phyloP scores from a whole-genome alignment of 2,329 filamentous ascomycete genomes.

The Colletotrichum sp. region DNA sequence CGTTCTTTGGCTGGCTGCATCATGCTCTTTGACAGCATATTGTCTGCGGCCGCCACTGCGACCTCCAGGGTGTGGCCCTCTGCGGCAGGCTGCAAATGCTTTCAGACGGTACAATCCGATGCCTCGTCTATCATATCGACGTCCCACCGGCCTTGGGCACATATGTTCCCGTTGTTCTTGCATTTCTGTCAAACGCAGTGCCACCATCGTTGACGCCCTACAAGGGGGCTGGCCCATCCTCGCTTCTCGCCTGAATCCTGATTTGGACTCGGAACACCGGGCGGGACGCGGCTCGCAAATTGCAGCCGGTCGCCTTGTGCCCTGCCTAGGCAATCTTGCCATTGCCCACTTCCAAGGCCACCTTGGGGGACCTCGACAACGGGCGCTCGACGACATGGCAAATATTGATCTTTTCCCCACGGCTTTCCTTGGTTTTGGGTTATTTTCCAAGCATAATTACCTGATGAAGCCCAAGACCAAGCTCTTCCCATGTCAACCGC shows the following conservation, averaged over 20 bases:
- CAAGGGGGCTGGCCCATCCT: neutral
- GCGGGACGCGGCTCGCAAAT: slow-evolving; percentile 14
- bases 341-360: neutral
- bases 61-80: neutral
- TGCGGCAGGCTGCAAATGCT: neutral
- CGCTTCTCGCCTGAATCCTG: neutral
- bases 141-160: neutral
- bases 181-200: neutral
- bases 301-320: neutral
- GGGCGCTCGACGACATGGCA: neutral
- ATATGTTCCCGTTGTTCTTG: neutral
- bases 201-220: neutral
- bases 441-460: neutral
- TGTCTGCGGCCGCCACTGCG: neutral
- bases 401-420: neutral
- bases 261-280: slow-evolving; percentile 10
- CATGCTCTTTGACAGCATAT: neutral
- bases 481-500: neutral
- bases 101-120: neutral
- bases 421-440: neutral
- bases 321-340: neutral
- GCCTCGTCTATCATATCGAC: neutral
- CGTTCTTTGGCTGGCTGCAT: neutral
- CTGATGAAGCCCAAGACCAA: neutral
- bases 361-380: neutral